Conservation (phyloP, 192 early-diverging fungal species). For the Linnemannia schmuckeri region DNA sequence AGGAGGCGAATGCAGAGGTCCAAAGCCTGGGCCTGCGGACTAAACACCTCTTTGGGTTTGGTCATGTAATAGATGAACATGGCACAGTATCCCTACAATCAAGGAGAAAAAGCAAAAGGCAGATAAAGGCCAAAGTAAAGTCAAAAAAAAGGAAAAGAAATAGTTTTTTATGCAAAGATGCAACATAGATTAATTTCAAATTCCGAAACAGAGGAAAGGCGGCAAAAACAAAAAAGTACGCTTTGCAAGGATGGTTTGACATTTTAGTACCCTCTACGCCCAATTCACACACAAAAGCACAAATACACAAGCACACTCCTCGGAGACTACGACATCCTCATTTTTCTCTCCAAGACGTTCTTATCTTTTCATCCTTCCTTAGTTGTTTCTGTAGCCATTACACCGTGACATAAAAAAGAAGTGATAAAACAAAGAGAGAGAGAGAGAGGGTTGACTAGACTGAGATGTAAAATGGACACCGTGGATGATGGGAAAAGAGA, state of each 20-base stretch:
- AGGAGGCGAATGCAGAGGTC: conserved; percentile 47
- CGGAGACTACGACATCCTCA: too few species aligned
- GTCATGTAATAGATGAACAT: conserved; percentile 55
- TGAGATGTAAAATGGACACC: neutral
- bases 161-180: neutral
- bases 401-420: too few species aligned
- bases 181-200: conserved; percentile 1
- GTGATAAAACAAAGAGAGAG: too few species aligned
- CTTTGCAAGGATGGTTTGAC: neutral
- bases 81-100: conserved; percentile 27
- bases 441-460: neutral
- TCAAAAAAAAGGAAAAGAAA: neutral
- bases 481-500: neutral
- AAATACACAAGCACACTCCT: too few species aligned
- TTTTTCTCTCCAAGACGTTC: too few species aligned
- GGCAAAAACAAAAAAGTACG: neutral
- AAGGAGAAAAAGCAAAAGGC: neutral
- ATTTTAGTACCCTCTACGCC: neutral
- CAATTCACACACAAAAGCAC: neutral
- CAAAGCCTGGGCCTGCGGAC: conserved; percentile 29
- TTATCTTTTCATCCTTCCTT: too few species aligned
- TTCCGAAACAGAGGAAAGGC: neutral
- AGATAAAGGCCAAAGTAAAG: neutral
- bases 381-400: too few species aligned
- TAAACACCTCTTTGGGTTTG: conserved; percentile 23